Evolutionary conservation across 1,139 yeast species (phyloP).

Genomic region (Taphrina populina): DNA sequence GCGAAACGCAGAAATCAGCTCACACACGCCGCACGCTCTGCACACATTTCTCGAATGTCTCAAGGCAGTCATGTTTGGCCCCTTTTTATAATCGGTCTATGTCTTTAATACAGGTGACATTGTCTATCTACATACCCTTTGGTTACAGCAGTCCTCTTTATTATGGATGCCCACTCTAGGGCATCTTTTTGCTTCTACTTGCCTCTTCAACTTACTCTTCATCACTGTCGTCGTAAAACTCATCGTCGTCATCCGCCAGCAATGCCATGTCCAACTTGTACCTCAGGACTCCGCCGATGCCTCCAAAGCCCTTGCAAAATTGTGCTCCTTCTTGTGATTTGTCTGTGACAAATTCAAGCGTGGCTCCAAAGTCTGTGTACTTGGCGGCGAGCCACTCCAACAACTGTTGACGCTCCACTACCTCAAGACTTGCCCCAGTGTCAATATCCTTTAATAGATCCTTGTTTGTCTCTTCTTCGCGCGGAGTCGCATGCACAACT

Average conservation of each 20-base stretch:
- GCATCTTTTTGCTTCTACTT: no score
- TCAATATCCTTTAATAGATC: conserved; percentile 79
- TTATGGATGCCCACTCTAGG: no score
- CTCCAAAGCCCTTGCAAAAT: conserved; percentile 97
- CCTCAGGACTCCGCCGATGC: conserved; percentile 93
- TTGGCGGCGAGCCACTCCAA: conserved; percentile 98
- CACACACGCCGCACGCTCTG: no score
- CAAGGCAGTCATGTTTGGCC: no score
- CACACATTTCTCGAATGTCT: no score
- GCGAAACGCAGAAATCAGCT: no score
- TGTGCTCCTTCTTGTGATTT: conserved; percentile 98
- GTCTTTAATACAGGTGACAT: no score
- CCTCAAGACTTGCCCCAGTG: conserved; percentile 87
- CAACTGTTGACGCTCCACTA: conserved; percentile 67
- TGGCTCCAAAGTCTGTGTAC: conserved; percentile 90
- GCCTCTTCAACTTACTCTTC: conserved; percentile 12
- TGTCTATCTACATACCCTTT: no score
- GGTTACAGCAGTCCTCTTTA: no score
- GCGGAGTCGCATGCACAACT: conserved; percentile 67
- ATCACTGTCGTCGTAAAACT: conserved; percentile 41
- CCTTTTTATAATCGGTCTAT: no score
- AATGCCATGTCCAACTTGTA: conserved; percentile 96
- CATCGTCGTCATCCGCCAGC: conserved; percentile 83
- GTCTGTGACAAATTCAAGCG: conserved; percentile 92
- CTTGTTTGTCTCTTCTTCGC: conserved; percentile 49